These are phyloP conservation scores for Maudiozyma turicensis DNA, from an alignment of 805 yeast genomes.

Conservation along the genomic window DNA sequence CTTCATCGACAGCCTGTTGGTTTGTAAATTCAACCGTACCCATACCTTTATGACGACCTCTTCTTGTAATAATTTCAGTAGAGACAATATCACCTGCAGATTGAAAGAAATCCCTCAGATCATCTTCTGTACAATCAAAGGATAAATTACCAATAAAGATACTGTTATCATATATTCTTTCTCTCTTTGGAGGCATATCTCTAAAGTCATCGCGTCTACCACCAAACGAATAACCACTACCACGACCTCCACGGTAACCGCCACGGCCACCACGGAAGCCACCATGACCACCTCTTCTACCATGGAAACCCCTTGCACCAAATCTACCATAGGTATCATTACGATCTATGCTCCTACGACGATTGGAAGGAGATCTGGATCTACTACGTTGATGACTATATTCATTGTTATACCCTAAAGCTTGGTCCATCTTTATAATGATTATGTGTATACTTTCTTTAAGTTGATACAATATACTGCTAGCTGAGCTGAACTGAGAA, in stretches of 20 bases:
- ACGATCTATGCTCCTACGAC: constrained; percentile 25
- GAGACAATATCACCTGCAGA: constrained; percentile 55
- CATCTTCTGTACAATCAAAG: constrained; percentile 47
- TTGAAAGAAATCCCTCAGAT: constrained; percentile 53
- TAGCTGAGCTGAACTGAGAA: no score
- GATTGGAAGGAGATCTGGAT: constrained; percentile 18
- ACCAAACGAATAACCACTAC: constrained; percentile 4
- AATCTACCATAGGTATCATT: constrained; percentile 11
- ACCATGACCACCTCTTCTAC: constrained; percentile 7
- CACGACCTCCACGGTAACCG: constrained; percentile 2
- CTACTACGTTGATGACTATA: constrained; percentile 9
- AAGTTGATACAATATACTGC: no score
- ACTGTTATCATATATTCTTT: constrained; percentile 56
- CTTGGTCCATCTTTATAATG: neutral
- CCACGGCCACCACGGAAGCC: constrained; percentile 12
- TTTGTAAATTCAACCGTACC: constrained; percentile 77
- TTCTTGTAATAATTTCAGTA: constrained; percentile 70
- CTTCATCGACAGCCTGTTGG: constrained; percentile 55
- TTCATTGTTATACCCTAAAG: constrained; percentile 1
- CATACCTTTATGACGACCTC: constrained; percentile 81
- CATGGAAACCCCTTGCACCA: constrained; percentile 7
- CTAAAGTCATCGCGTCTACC: neutral
- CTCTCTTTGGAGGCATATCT: neutral
- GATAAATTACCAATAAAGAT: constrained; percentile 69
- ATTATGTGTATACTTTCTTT: no score